phyloP scores from a whole-genome alignment of 495 filamentous ascomycete species.

The Sporormia fimetaria region DNA sequence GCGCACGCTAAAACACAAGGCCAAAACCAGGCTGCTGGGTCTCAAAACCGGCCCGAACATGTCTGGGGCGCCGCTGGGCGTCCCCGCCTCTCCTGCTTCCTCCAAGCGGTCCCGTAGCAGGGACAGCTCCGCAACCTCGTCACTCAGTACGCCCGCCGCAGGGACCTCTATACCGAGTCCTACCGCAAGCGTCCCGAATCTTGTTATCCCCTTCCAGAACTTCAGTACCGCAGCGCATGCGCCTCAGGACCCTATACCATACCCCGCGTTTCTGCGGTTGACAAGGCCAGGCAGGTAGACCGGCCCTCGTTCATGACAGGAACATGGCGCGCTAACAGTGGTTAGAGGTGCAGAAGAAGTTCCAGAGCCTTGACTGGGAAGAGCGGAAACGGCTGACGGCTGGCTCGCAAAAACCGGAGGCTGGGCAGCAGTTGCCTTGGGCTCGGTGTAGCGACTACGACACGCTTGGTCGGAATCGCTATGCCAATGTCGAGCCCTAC shows the following conservation, averaged over 20 bases:
- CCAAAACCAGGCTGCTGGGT: slow-evolving; percentile 14
- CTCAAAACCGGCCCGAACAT: slow-evolving; percentile 11
- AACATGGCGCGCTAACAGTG: slow-evolving; percentile 14
- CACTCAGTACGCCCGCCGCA: slow-evolving; percentile 10
- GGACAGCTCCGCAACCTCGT: slow-evolving; percentile 20
- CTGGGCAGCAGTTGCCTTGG: slow-evolving; percentile 41
- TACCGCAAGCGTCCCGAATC: slow-evolving; percentile 14
- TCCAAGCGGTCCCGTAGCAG: slow-evolving; percentile 27
- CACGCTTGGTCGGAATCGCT: slow-evolving; percentile 58
- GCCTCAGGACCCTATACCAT: slow-evolving; percentile 18
- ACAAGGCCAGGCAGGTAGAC: slow-evolving; percentile 30
- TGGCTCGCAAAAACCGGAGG: slow-evolving; percentile 33
- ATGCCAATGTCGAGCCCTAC: slow-evolving; percentile 78
- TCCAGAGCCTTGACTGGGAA: slow-evolving; percentile 50
- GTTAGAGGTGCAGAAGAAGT: slow-evolving; percentile 37
- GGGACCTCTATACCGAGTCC: slow-evolving; percentile 14
- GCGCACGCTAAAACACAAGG: slow-evolving; percentile 27
- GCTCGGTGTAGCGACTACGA: slow-evolving; percentile 43
- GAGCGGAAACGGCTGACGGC: slow-evolving; percentile 45
- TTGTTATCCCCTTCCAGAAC: slow-evolving; percentile 11
- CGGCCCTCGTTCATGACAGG: not conserved
- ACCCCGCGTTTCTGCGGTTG: slow-evolving; percentile 31
- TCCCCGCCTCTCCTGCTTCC: slow-evolving; percentile 22
- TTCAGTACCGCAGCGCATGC: slow-evolving; percentile 9
- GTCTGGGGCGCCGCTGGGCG: slow-evolving; percentile 19